Percentiles rank a stretch among this genome's conserved stretches.
Conservation (phyloP, 495 filamentous ascomycete genomes). For the Lophiotrema nucula region DNA sequence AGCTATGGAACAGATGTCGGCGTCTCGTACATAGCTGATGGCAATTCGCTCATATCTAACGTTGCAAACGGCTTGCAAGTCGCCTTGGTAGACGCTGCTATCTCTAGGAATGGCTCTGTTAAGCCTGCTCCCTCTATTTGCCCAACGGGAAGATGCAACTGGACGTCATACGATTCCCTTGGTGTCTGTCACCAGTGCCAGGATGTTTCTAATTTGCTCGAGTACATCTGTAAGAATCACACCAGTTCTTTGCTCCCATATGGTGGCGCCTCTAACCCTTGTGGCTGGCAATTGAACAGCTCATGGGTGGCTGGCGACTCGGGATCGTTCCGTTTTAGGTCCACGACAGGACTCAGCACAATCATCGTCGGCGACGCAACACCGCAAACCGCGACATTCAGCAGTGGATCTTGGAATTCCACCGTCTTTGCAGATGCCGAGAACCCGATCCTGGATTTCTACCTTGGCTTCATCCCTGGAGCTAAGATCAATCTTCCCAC, state of each 20-base stretch:
- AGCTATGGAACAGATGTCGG: background rate
- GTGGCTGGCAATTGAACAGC: slow-evolving; percentile 14
- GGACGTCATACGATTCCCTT: slow-evolving; percentile 12
- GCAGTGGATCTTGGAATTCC: slow-evolving; percentile 14
- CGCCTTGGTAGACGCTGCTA: background rate
- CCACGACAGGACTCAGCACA: background rate
- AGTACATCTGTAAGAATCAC: slow-evolving; percentile 8
- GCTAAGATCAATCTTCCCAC: background rate
- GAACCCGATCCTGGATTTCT: slow-evolving; percentile 20
- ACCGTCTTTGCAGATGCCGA: slow-evolving; percentile 8
- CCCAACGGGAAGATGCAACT: slow-evolving; percentile 10
- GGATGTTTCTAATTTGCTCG: slow-evolving; percentile 8
- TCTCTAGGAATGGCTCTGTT: background rate
- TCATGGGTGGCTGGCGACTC: background rate
- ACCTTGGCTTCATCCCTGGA: slow-evolving; percentile 19
- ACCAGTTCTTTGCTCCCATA: background rate
- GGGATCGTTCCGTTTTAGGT: background rate
- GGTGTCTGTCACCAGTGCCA: slow-evolving; percentile 24
- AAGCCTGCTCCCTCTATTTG: slow-evolving; percentile 3
- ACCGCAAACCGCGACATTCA: background rate
- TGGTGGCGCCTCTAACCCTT: background rate
- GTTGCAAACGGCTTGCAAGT: background rate
- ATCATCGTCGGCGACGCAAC: background rate
- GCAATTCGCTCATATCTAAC: no score
- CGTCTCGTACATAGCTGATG: background rate